These are phyloP conservation scores for Aegilops tauschii DNA, from an alignment of 176 grass and related monocot genomes.

Conservation along the genomic window DNA sequence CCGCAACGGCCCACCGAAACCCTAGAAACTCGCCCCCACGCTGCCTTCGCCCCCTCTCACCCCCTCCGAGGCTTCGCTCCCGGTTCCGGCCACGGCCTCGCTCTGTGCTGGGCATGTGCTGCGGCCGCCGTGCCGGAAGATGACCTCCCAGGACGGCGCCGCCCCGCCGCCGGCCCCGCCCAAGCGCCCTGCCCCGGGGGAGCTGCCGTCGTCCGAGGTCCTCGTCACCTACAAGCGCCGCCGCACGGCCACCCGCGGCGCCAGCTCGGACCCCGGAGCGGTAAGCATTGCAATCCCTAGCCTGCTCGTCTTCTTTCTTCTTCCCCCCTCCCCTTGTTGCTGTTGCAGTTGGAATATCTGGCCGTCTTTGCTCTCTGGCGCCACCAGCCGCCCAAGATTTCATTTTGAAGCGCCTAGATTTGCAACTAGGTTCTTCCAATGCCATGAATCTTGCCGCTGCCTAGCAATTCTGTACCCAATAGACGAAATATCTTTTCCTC, in stretches of 20 bases:
- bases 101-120: not conserved
- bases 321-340: not conserved
- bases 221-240: conserved; percentile 57
- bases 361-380: not conserved
- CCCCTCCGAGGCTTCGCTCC: not conserved
- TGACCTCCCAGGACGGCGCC: conserved; percentile 28
- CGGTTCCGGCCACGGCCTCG: not conserved
- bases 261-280: not conserved
- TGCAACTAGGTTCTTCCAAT: conserved; percentile 9
- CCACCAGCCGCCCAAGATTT: not conserved
- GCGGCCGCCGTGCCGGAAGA: not conserved
- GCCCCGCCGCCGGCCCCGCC: not conserved
- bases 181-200: conserved; percentile 19
- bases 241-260: not conserved
- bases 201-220: not conserved
- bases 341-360: not conserved
- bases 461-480: not conserved
- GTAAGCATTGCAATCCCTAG: conserved; percentile 22
- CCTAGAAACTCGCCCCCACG: not conserved
- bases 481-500: not conserved
- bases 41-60: not conserved
- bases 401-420: conserved; percentile 9
- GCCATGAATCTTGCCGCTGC: not conserved
- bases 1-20: conserved; percentile 1
- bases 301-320: not conserved